Evolutionary conservation across 768 basidiomycete genomes (phyloP).

Genomic region (Tricholoma saponaceum): DNA sequence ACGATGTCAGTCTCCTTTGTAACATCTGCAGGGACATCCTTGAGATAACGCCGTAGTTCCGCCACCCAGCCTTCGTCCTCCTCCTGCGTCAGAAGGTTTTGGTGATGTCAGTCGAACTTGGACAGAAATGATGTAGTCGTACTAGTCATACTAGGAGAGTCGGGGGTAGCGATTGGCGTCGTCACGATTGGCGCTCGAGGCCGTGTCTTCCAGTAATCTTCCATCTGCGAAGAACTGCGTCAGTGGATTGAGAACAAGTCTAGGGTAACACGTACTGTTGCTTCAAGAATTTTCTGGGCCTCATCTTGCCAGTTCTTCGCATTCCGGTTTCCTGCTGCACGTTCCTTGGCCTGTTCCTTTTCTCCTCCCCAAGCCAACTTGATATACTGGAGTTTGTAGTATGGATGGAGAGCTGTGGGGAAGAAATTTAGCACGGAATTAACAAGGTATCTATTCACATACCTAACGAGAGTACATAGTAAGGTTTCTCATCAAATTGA

Average conservation of each 20-base stretch:
- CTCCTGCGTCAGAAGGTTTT: neutral
- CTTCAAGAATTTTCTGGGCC: conserved; percentile 11
- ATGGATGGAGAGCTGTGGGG: conserved; percentile 19
- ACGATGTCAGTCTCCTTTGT: neutral
- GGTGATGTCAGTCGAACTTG: neutral
- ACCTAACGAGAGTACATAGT: conserved; percentile 19
- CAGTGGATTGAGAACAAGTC: neutral
- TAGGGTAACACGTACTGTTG: neutral
- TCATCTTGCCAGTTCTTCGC: conserved; percentile 21
- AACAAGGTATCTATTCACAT: neutral
- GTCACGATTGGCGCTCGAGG: conserved; percentile 41
- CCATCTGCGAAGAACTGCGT: neutral
- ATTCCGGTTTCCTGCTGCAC: conserved; percentile 8
- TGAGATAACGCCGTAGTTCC: neutral
- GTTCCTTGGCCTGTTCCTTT: conserved; percentile 17
- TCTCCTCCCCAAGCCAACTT: conserved; percentile 22
- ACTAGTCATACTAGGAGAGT: neutral
- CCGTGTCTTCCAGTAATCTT: neutral
- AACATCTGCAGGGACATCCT: neutral
- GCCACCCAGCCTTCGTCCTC: conserved; percentile 1
- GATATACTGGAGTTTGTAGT: conserved; percentile 27
- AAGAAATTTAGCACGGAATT: neutral
- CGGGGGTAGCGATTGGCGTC: conserved; percentile 11
- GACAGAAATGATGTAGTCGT: neutral
- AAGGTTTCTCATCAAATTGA: conserved; percentile 14